A percentile compares a stretch with the other conserved stretches of the same genome.
phyloP scores from a whole-genome alignment of 306 rosid species.

The Citrullus amarus region DNA sequence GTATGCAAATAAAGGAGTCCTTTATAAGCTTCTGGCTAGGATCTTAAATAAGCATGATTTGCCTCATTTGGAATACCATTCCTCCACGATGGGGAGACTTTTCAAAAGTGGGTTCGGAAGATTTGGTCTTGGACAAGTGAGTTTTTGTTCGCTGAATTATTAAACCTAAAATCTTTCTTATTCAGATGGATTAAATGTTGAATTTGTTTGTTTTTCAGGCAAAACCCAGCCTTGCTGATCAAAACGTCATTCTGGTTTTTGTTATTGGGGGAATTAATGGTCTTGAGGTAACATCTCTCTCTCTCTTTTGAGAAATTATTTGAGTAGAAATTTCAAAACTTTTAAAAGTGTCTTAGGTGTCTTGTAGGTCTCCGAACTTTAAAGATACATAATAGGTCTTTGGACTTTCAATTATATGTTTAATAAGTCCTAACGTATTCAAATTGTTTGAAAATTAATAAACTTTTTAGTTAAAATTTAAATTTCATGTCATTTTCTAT shows the following conservation, averaged over 20 bases:
- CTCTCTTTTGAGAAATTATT: background rate
- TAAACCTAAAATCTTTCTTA: slow-evolving; percentile 9
- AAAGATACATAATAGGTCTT: no score
- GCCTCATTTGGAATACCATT: slow-evolving; percentile 79
- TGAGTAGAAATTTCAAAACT: background rate
- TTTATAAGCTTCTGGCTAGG: slow-evolving; percentile 57
- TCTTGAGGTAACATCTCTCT: slow-evolving; percentile 46
- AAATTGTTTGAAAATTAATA: no score
- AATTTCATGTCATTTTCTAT: no score
- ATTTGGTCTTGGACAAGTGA: slow-evolving; percentile 95
- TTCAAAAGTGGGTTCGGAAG: slow-evolving; percentile 88
- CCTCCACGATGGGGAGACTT: slow-evolving; percentile 84
- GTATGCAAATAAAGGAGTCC: slow-evolving; percentile 51
- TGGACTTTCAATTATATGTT: no score
- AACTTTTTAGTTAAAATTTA: no score
- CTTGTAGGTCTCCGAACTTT: background rate
- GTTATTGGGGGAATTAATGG: slow-evolving; percentile 85
- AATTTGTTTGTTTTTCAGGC: slow-evolving; percentile 42
- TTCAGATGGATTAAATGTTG: slow-evolving; percentile 16
- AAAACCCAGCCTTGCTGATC: slow-evolving; percentile 89
- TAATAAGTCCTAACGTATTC: background rate
- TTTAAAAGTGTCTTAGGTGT: no score
- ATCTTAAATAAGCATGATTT: slow-evolving; percentile 55
- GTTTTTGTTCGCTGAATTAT: slow-evolving; percentile 11
- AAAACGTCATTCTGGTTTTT: slow-evolving; percentile 71